These are phyloP conservation scores for Lepidium aucheri DNA, from an alignment of 345 rosid species.

Conservation along the genomic window DNA sequence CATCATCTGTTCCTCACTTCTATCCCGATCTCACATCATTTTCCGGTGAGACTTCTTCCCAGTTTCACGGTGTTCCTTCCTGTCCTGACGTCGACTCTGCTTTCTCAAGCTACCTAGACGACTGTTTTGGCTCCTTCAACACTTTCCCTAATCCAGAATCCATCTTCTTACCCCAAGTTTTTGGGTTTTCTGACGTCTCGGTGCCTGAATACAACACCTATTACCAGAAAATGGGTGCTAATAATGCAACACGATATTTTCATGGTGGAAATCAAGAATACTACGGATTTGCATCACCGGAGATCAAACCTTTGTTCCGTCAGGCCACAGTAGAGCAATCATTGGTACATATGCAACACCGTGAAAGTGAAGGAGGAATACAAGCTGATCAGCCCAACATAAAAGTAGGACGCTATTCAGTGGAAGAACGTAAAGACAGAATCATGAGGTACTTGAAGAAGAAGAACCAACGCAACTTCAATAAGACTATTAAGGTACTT, in stretches of 20 bases:
- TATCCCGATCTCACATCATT: slow-evolving; percentile 34
- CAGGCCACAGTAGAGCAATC: slow-evolving; percentile 30
- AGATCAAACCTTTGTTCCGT: slow-evolving; percentile 35
- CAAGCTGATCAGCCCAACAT: slow-evolving; percentile 30
- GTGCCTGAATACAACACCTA: slow-evolving; percentile 28
- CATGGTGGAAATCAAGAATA: slow-evolving; percentile 46
- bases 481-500: slow-evolving; percentile 80
- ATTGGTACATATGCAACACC: slow-evolving; percentile 27
- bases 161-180: slow-evolving; percentile 9
- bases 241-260: slow-evolving; percentile 25
- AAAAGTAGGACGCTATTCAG: slow-evolving; percentile 68
- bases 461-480: slow-evolving; percentile 87
- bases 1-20: slow-evolving; percentile 48
- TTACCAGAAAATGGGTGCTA: slow-evolving; percentile 11
- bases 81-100: slow-evolving; percentile 14
- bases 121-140: slow-evolving; percentile 11
- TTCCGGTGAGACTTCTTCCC: slow-evolving; percentile 30
- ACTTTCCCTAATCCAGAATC: slow-evolving; percentile 9
- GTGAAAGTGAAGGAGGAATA: slow-evolving; percentile 26
- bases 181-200: slow-evolving; percentile 34
- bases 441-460: slow-evolving; percentile 79
- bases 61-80: slow-evolving; percentile 20
- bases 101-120: slow-evolving; percentile 10
- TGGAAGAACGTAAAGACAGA: slow-evolving; percentile 81
- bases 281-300: slow-evolving; percentile 28